A percentile compares a stretch with the other conserved stretches of the same genome.
Conservation (phyloP, 306 rosid genomes). For the Medicago lupulina region DNA sequence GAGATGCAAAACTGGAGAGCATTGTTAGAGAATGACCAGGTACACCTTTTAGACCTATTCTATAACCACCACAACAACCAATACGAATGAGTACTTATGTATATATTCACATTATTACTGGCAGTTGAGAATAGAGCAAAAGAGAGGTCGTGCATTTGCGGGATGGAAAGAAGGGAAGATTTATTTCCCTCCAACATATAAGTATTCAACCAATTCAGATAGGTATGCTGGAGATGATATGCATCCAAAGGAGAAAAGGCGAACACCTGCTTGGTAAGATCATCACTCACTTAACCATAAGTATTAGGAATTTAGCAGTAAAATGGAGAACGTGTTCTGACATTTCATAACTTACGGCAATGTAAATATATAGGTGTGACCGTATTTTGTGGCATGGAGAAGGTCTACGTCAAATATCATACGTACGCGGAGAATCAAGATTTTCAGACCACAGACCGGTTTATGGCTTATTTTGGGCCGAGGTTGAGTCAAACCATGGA, state of each 20-base stretch:
- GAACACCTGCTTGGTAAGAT: constrained; percentile 98
- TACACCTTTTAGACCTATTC: constrained; percentile 28
- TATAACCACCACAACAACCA: constrained; percentile 12
- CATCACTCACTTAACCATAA: constrained; percentile 29
- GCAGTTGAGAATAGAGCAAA: constrained; percentile 94
- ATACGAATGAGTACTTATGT: constrained; percentile 19
- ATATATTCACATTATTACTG: constrained; percentile 27
- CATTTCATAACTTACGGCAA: constrained; percentile 35
- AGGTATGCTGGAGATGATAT: constrained; percentile 91
- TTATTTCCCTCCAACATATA: constrained; percentile 97
- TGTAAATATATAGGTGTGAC: constrained; percentile 73
- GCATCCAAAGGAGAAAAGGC: constrained; percentile 96
- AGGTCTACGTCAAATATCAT: constrained; percentile 95
- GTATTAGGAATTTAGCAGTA: constrained; percentile 23
- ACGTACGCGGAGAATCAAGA: constrained; percentile 94
- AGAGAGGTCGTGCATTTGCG: constrained; percentile 76
- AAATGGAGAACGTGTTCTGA: constrained; percentile 4
- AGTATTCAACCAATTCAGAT: constrained; percentile 95
- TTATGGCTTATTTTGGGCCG: constrained; percentile 92
- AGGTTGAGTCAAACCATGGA: constrained; percentile 85
- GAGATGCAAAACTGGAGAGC: constrained; percentile 99
- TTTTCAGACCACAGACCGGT: constrained; percentile 98
- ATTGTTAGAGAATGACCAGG: constrained; percentile 97
- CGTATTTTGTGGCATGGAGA: constrained; percentile 96
- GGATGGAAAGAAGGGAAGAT: constrained; percentile 99